Evolutionary conservation across 495 filamentous ascomycete species (phyloP).

Genomic region (Hypoxylon lenormandii): DNA sequence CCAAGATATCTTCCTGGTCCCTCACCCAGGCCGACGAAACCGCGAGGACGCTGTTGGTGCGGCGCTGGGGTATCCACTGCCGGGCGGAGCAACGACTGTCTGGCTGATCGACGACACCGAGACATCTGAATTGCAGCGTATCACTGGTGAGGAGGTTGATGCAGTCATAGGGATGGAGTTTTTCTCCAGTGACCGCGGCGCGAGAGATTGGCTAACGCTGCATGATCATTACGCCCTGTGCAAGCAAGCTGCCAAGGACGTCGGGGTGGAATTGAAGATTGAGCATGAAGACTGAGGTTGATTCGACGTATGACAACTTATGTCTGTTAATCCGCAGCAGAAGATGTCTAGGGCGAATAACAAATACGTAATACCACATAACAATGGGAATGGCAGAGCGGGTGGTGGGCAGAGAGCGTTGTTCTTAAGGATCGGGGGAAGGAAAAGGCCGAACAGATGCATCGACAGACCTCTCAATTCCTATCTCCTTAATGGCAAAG

Average conservation of each 20-base stretch:
- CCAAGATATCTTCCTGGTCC: neutral
- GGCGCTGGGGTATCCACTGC: constrained; percentile 1
- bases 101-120: neutral
- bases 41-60: neutral
- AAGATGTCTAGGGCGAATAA: too few species aligned
- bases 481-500: too few species aligned
- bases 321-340: too few species aligned
- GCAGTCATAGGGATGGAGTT: neutral
- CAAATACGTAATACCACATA: too few species aligned
- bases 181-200: neutral
- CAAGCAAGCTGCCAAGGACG: neutral
- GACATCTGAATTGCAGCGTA: neutral
- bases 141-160: neutral
- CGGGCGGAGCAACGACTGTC: neutral
- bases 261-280: neutral
- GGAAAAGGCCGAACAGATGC: too few species aligned
- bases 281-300: too few species aligned
- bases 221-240: neutral
- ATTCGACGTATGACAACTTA: too few species aligned
- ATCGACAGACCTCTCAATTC: too few species aligned
- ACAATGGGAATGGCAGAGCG: too few species aligned
- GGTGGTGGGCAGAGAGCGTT: too few species aligned
- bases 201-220: neutral
- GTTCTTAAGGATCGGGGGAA: too few species aligned
- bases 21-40: neutral